Evolutionary conservation across 306 rosid genomes (phyloP).

Genomic region (Albizia julibrissin): DNA sequence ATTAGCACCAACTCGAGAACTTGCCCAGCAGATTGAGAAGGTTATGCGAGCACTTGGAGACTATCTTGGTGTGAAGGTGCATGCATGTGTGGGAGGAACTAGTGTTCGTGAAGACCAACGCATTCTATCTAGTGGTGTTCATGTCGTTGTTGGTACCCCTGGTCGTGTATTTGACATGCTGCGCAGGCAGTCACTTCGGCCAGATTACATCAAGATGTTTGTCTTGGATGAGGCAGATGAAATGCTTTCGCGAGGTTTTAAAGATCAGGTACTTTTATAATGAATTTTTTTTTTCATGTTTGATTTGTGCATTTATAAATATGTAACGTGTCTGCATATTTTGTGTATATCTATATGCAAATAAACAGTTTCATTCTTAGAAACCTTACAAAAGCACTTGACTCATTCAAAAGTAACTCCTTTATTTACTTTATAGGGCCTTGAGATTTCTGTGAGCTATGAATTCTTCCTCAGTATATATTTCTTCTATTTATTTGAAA

Average conservation of each 20-base stretch:
- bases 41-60: conserved; percentile 93
- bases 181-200: conserved; percentile 75
- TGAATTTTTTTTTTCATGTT: not conserved
- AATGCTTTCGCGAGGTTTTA: conserved; percentile 87
- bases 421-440: not conserved
- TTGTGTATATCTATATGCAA: not conserved
- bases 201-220: conserved; percentile 75
- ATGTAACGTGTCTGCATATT: not conserved
- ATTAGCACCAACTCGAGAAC: conserved; percentile 82
- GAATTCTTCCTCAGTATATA: not conserved
- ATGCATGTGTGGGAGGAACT: conserved; percentile 87
- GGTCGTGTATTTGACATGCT: conserved; percentile 91
- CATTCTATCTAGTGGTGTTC: conserved; percentile 75
- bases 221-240: conserved; percentile 90
- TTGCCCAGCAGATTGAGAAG: conserved; percentile 91
- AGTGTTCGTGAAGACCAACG: conserved; percentile 84
- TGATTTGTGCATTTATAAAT: not conserved
- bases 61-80: conserved; percentile 81
- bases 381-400: not conserved
- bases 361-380: not conserved
- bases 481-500: not conserved
- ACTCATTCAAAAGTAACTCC: not conserved
- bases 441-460: not conserved
- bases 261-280: conserved; percentile 64
- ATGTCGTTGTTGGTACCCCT: conserved; percentile 87